Evolutionary conservation across 148 eudicot species (phyloP), one percentile per base, ranked within the genome.

Genomic region (Dianthus caryophyllus): DNA sequence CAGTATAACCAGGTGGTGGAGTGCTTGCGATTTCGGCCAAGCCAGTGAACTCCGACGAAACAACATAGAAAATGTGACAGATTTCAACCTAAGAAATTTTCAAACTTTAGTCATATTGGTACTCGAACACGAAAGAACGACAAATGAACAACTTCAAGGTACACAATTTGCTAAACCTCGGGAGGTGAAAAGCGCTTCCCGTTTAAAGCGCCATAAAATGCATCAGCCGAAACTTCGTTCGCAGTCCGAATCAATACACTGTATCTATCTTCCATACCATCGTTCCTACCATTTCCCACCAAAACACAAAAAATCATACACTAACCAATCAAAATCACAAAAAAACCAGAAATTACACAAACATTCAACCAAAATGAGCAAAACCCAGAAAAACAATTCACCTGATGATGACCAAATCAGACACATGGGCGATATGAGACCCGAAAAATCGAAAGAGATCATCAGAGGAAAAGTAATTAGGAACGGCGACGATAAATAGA

Each of bases 201-300:
- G 52, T 94, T 90, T 58, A 77, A 86, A 64, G 60, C 80, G 54
- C 78, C 78, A 55, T 88, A 94, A 66, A 94, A 88, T 9, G 82
- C 97, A 78, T 90, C 90, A 24, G 96, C 87, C 9, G 85, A 61
- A 51, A 72, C 67, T 77, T 84, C 87, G 80, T 81, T 69, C 36
- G 36, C 82, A 6, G 84, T 81, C 73, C 76, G 81, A 66, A 94
- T 85, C 71, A 94, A 70, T 48, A 85, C 97, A 72, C 93, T 86
- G 68, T 90, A 90, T 48, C 99, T 82, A 76, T 94, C 96, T 72
- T 90, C 99, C 72, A 90, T 68, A 13, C 74, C 97, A 73, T 94
- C 97, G 75, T 94, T 90, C 79, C 99, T 94, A 68, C 25, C 24
- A 55, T 29, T 13, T 16, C 61, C 41, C 25, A 46, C 52, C 22